Evolutionary conservation across 176 grass and related monocot genomes (phyloP).

Genomic region (Chloris gayana): DNA sequence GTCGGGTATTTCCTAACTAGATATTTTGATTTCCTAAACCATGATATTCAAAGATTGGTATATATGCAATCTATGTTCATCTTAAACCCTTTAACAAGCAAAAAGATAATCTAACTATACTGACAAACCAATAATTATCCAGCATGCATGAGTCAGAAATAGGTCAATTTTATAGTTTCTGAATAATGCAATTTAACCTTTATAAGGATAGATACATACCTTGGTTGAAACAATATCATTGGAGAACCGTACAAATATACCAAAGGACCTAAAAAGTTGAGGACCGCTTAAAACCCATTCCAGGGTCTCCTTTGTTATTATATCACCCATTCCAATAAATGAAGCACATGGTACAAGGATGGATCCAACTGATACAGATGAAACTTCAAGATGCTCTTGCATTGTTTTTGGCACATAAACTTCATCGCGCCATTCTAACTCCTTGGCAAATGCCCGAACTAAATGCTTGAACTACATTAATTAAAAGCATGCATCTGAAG

Average conservation of each 20-base stretch:
- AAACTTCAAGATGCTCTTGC: constrained; percentile 41
- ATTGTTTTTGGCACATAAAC: constrained; percentile 40
- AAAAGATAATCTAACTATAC: neutral
- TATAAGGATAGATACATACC: constrained; percentile 9
- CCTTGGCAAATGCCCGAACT: constrained; percentile 29
- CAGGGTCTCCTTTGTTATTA: constrained; percentile 16
- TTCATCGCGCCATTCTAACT: constrained; percentile 51
- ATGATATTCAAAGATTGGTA: neutral
- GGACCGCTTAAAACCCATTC: constrained; percentile 46
- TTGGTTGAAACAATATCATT: constrained; percentile 49
- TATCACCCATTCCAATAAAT: constrained; percentile 35
- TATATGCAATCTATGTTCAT: too few relatives aligned
- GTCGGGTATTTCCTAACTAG: neutral
- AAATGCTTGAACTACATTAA: constrained; percentile 38
- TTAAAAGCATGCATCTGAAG: neutral
- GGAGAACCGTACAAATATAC: constrained; percentile 39
- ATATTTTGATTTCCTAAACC: neutral
- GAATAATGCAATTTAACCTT: neutral
- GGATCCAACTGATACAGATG: constrained; percentile 20
- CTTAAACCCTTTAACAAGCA: too few relatives aligned
- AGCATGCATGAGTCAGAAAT: neutral
- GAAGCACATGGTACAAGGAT: constrained; percentile 15
- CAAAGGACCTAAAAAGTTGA: constrained; percentile 22
- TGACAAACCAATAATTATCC: neutral
- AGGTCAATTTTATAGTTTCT: neutral